Evolutionary conservation across 83 land plant species (phyloP), one percentile per base, ranked within the genome.

Genomic region (Larix sibirica): DNA sequence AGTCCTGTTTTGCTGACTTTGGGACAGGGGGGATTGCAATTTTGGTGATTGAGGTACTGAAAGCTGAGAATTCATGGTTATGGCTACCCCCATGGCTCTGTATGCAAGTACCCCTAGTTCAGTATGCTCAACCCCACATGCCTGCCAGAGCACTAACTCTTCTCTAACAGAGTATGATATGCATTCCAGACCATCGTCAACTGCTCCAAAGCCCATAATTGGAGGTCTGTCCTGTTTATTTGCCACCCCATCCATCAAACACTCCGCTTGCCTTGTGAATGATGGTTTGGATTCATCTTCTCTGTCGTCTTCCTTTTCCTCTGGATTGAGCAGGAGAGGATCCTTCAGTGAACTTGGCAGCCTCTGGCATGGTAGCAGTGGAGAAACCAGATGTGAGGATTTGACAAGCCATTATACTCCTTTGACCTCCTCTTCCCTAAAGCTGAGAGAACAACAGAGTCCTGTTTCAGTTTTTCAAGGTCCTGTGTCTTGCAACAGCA

Each of bases 391-490:
- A 18, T 79, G 83, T 83, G 86, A 7, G 81, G 85, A 61, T 73
- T 81, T 24, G 92, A 90, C 24, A 90, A 88, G 7, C 65, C 71
- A 60, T 14, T 83, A 0, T 86, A 83, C 80, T 82, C 85, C 62
- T 47, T 86, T 85, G 4, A 82, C 58, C 3, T 70, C 87, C n/a
- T 86, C 91, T 20, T 85, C 87, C 4, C 81, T 88, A 58, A 95
- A 89, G 84, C 62, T 77, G 23, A 81, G 92, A 50, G 93, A 94
- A 60, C 92, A 86, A n/a, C 24, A n/a, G 24, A 96, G 98, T 71
- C 96, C 99, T 17, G 92, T 95, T 0, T 96, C 99, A 14, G 95
- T 95, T 62, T 82, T 96, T 68, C 99, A 96, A 31, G 94, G 92
- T 54, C 94, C 99, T 1, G 82, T 83, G 21, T 89, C 95, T 59